A percentile compares a stretch with the other conserved stretches of the same genome.
phyloP scores from a whole-genome alignment of 768 basidiomycete genomes.

The Candolleomyces efflorescens region DNA sequence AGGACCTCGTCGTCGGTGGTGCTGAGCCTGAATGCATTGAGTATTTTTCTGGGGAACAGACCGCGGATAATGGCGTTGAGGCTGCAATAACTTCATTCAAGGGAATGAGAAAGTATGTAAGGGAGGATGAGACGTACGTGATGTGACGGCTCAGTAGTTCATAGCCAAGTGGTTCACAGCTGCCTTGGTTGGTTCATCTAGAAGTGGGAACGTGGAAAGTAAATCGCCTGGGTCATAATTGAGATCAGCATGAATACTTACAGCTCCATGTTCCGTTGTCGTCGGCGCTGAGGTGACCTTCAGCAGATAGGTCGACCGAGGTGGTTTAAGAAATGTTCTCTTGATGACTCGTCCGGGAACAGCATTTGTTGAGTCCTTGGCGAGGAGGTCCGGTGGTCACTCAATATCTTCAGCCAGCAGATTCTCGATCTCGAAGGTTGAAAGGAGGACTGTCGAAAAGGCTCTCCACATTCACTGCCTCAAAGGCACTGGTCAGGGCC shows the following conservation, averaged over 20 bases:
- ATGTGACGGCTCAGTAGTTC: slow-evolving; percentile 57
- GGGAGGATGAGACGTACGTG: slow-evolving; percentile 45
- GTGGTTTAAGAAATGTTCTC: slow-evolving; percentile 76
- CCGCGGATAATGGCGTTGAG: slow-evolving; percentile 85
- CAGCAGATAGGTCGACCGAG: slow-evolving; percentile 48
- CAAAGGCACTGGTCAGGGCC: too few relatives aligned
- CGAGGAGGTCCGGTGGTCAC: slow-evolving; percentile 56
- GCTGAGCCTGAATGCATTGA: slow-evolving; percentile 67
- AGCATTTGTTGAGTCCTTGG: slow-evolving; percentile 54
- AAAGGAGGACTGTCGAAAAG: too few relatives aligned
- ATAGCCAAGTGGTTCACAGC: slow-evolving; percentile 78
- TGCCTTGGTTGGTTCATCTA: slow-evolving; percentile 84
- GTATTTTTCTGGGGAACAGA: slow-evolving; percentile 82
- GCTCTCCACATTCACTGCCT: too few relatives aligned
- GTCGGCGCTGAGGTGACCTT: slow-evolving; percentile 44
- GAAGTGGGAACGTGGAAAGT: background rate
- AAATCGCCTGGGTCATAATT: background rate
- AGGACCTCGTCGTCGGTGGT: slow-evolving; percentile 49
- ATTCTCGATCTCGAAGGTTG: too few relatives aligned
- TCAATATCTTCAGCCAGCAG: slow-evolving; percentile 23
- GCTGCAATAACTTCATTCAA: slow-evolving; percentile 26
- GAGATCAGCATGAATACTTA: slow-evolving; percentile 32
- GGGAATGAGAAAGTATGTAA: background rate
- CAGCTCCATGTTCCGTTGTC: slow-evolving; percentile 78
- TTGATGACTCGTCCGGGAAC: slow-evolving; percentile 79